phyloP scores from a whole-genome alignment of 495 filamentous ascomycete species.

The Hypoxylon trugodes region DNA sequence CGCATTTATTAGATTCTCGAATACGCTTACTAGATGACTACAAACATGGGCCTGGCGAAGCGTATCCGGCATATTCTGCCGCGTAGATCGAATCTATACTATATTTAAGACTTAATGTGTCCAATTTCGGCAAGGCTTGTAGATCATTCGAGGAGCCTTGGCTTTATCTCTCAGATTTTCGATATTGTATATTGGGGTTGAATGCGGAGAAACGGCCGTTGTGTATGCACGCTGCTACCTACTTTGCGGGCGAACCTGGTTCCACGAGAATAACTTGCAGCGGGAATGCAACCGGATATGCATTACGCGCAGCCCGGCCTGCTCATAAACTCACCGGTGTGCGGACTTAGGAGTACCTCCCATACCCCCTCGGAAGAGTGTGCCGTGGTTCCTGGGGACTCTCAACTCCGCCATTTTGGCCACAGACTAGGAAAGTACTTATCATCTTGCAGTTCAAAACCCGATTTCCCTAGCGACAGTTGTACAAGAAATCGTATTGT shows the following conservation, averaged over 20 bases:
- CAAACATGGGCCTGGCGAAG: constrained; percentile 3
- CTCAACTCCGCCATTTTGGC: neutral
- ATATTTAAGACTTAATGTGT: neutral
- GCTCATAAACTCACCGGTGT: constrained; percentile 29
- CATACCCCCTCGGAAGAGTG: constrained; percentile 26
- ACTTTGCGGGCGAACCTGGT: constrained; percentile 28
- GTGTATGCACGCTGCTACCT: constrained; percentile 2
- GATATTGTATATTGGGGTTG: constrained; percentile 21
- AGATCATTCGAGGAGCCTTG: constrained; percentile 36
- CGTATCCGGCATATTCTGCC: constrained; percentile 2
- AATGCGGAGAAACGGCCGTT: constrained; percentile 29
- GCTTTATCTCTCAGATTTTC: constrained; percentile 25
- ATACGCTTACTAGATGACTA: constrained; percentile 4
- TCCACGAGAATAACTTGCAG: constrained; percentile 34
- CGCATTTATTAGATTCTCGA: constrained; percentile 12
- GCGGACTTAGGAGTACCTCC: constrained; percentile 21
- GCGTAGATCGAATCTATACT: constrained; percentile 13
- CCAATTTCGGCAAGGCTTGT: constrained; percentile 25
- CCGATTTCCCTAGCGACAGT: neutral
- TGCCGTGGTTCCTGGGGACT: constrained; percentile 31
- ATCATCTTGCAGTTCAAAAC: constrained; percentile 7
- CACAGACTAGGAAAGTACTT: neutral
- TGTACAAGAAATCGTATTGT: constrained; percentile 12
- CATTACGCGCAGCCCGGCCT: constrained; percentile 34
- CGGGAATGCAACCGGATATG: constrained; percentile 41